Evolutionary conservation across 2,329 filamentous ascomycete species (phyloP), one percentile per base, ranked within the genome.

Genomic region (Seiridium cupressi): DNA sequence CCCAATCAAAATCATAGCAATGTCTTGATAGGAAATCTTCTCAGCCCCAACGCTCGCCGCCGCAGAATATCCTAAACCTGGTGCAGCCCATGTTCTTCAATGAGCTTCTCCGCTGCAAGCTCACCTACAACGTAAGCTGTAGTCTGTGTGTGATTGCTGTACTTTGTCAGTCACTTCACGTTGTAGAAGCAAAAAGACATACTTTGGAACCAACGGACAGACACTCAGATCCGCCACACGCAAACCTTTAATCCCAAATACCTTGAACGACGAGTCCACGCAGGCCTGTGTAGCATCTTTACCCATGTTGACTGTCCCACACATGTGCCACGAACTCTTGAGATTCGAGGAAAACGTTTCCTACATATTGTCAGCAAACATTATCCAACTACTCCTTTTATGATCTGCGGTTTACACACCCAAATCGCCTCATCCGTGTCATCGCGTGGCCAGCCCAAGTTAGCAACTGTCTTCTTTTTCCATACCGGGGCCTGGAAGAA

Each of bases 121-220:
- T 81, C 79, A 6, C 69, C 78, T 40, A 79, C 65, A 70, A 77
- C 76, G 62, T 81, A 81, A 2, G 80, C 77, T 4, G 74, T 75
- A 58, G 77, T 77, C 65, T 81, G 78, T 26, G 78, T 78, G 3
- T 78, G 65, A 44, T 60, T 63, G 44, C 62, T 64, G 18, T 4
- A 13, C 8, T 13, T 9, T 48, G 31, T n/a, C 5, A 38, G 4
- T 4, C 32, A 31, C 4, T 11, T n/a, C 4, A 44, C n/a, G n/a
- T 0, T 31, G 11, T 4, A 4, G 3, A 4, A 49, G 11, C 8
- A 32, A 4, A 2, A 26, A 18, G 49, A 18, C 73, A 57, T 71
- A 79, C 66, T 79, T 77, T 1, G 76, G 75, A 2, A 64, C 42
- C 42, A 65, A 31, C 3, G 65, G 65, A 34, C 61, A 63, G 42